Evolutionary conservation across 2,329 filamentous ascomycete genomes (phyloP).

Genomic region (Arthrobotrys sinensis): DNA sequence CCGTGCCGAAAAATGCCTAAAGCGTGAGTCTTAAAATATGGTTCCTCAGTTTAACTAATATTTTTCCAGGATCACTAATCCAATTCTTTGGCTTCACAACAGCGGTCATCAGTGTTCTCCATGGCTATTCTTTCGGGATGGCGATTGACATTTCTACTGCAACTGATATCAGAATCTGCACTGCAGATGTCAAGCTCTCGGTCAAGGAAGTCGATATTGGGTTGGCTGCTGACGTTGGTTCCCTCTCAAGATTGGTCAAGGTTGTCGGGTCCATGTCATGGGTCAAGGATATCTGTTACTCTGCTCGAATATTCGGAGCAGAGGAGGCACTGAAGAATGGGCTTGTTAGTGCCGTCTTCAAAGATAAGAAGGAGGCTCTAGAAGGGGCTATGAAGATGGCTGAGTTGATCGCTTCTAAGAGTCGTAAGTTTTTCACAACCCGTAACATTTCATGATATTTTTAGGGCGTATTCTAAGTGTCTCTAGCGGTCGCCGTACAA

Average conservation of each 20-base stretch:
- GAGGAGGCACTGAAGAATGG: slow-evolving; percentile 80
- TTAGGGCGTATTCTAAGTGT: not conserved
- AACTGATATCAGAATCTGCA: slow-evolving; percentile 79
- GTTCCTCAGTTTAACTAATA: not conserved
- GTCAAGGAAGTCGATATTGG: slow-evolving; percentile 89
- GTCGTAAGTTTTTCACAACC: slow-evolving; percentile 69
- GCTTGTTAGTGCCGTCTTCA: slow-evolving; percentile 78
- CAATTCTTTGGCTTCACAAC: slow-evolving; percentile 5
- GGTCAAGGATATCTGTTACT: slow-evolving; percentile 84
- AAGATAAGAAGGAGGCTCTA: slow-evolving; percentile 76
- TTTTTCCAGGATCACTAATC: not conserved
- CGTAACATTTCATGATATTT: not conserved
- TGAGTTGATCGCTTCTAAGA: slow-evolving; percentile 80
- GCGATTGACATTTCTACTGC: slow-evolving; percentile 81
- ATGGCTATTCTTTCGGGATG: slow-evolving; percentile 82
- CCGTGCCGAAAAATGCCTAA: slow-evolving; percentile 87
- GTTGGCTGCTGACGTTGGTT: slow-evolving; percentile 84
- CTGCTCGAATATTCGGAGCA: slow-evolving; percentile 78
- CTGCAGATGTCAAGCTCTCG: slow-evolving; percentile 75
- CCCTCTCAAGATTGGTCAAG: slow-evolving; percentile 80
- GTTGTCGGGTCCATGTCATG: slow-evolving; percentile 79
- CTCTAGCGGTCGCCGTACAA: slow-evolving; percentile 80
- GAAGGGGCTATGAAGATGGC: slow-evolving; percentile 77
- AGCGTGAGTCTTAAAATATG: slow-evolving; percentile 73
- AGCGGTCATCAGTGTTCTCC: slow-evolving; percentile 86